phyloP scores from a whole-genome alignment of 305 asterid species.

The Ilex paraguariensis region DNA sequence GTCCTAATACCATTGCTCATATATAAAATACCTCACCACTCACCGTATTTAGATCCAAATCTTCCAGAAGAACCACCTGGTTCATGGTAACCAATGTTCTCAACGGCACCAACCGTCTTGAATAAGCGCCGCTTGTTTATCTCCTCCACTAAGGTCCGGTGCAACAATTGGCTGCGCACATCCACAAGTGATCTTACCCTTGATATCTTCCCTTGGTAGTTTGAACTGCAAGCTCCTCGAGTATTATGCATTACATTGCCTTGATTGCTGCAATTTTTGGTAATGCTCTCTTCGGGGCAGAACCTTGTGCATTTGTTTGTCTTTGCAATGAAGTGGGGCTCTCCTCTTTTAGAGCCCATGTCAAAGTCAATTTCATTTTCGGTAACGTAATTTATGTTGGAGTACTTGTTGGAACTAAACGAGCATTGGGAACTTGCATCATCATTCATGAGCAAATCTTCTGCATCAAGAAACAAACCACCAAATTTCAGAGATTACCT shows the following conservation, averaged over 20 bases:
- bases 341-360: slow-evolving; percentile 15
- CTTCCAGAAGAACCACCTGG: slow-evolving; percentile 16
- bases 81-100: slow-evolving; percentile 51
- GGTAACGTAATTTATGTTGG: slow-evolving; percentile 30
- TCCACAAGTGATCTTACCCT: slow-evolving; percentile 48
- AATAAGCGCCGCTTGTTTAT: slow-evolving; percentile 46
- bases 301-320: slow-evolving; percentile 47
- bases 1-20: too few relatives aligned
- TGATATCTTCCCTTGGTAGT: slow-evolving; percentile 23
- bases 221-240: slow-evolving; percentile 9
- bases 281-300: slow-evolving; percentile 35
- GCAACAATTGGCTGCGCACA: slow-evolving; percentile 67
- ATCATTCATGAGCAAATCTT: slow-evolving; percentile 30
- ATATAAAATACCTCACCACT: background rate
- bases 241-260: background rate
- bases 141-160: slow-evolving; percentile 57
- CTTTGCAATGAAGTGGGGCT: slow-evolving; percentile 11
- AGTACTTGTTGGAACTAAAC: slow-evolving; percentile 32
- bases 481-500: background rate
- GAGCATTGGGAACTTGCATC: slow-evolving; percentile 60
- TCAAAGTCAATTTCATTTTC: slow-evolving; percentile 21
- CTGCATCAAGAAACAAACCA: slow-evolving; percentile 26
- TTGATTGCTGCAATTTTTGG: slow-evolving; percentile 13
- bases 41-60: background rate
- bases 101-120: slow-evolving; percentile 73